These are phyloP conservation scores for Cladobotryum protrusum DNA, from an alignment of 2,329 filamentous ascomycete genomes.

Conservation along the genomic window DNA sequence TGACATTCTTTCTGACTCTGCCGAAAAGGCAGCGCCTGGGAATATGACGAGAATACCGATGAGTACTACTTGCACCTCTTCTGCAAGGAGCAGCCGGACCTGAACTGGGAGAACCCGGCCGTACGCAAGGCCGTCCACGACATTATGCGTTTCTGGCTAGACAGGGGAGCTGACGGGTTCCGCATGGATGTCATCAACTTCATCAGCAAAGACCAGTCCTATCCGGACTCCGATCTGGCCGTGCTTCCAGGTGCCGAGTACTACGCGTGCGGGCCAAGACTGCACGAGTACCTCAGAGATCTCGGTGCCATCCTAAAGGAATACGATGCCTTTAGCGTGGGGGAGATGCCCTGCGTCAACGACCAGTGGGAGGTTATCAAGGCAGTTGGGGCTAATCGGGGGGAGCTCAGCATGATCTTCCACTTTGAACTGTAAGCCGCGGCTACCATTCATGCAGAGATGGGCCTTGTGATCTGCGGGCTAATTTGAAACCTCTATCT, in stretches of 20 bases:
- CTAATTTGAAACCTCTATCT: neutral
- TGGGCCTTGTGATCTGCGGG: neutral
- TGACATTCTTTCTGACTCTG: neutral
- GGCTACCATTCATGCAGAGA: neutral
- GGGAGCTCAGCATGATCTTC: slow-evolving; percentile 66
- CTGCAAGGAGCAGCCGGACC: slow-evolving; percentile 63
- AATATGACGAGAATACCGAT: slow-evolving; percentile 42
- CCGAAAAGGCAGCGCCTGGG: slow-evolving; percentile 37
- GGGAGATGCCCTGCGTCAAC: slow-evolving; percentile 44
- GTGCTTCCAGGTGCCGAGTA: slow-evolving; percentile 32
- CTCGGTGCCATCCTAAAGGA: slow-evolving; percentile 38
- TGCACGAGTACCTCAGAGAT: slow-evolving; percentile 41
- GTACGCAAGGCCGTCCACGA: slow-evolving; percentile 61
- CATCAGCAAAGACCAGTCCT: slow-evolving; percentile 53
- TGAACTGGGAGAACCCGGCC: slow-evolving; percentile 68
- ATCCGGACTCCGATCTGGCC: slow-evolving; percentile 41
- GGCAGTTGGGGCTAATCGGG: slow-evolving; percentile 47
- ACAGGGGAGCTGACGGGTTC: slow-evolving; percentile 61
- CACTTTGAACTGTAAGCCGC: slow-evolving; percentile 56
- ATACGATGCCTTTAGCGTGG: slow-evolving; percentile 46
- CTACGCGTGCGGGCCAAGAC: slow-evolving; percentile 48
- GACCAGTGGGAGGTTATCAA: slow-evolving; percentile 37
- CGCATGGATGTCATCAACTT: slow-evolving; percentile 64
- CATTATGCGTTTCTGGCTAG: slow-evolving; percentile 67
- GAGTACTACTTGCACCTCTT: slow-evolving; percentile 63